Evolutionary conservation across 1,284 basidiomycete species (phyloP).

Genomic region (Ustilago xerochloae): DNA sequence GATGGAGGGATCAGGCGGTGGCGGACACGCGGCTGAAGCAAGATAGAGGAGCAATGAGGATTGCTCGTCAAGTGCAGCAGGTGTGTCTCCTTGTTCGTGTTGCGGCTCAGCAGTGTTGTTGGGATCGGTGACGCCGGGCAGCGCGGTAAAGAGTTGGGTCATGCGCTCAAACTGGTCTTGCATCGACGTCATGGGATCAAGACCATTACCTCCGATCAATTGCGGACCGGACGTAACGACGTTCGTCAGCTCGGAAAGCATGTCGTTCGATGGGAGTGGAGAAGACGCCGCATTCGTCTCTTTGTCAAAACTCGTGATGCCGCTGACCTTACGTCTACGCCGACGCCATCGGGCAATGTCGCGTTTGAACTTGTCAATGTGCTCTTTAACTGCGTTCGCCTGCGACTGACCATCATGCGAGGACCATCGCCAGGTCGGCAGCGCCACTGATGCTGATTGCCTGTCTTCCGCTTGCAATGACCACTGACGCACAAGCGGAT

Average conservation of each 20-base stretch:
- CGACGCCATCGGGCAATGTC: conserved; percentile 41
- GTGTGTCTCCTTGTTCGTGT: not conserved
- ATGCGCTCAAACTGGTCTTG: conserved; percentile 29
- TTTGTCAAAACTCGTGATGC: not conserved
- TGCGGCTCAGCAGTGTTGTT: not conserved
- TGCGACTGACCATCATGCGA: conserved; percentile 7
- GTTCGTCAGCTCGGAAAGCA: not conserved
- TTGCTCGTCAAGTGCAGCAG: conserved; percentile 2
- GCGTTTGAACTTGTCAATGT: conserved; percentile 30
- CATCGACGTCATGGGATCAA: not conserved
- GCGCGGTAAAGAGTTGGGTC: conserved; percentile 34
- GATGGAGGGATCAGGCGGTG: conserved; percentile 10
- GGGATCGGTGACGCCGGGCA: conserved; percentile 20
- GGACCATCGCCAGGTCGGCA: conserved; percentile 50
- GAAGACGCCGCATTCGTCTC: conserved; percentile 1
- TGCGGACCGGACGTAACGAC: not conserved
- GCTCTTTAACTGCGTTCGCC: conserved; percentile 15
- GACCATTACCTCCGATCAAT: not conserved
- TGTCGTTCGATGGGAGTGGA: conserved; percentile 8
- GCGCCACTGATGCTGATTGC: not conserved
- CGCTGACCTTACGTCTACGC: conserved; percentile 15
- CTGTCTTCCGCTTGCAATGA: conserved; percentile 6
- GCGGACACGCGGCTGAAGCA: conserved; percentile 21
- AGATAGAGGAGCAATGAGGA: conserved; percentile 27
- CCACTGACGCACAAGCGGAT: conserved; percentile 49